These are phyloP conservation scores for Pseudomicrostroma phylloplanum DNA, from an alignment of 1,284 basidiomycete species.

Conservation along the genomic window DNA sequence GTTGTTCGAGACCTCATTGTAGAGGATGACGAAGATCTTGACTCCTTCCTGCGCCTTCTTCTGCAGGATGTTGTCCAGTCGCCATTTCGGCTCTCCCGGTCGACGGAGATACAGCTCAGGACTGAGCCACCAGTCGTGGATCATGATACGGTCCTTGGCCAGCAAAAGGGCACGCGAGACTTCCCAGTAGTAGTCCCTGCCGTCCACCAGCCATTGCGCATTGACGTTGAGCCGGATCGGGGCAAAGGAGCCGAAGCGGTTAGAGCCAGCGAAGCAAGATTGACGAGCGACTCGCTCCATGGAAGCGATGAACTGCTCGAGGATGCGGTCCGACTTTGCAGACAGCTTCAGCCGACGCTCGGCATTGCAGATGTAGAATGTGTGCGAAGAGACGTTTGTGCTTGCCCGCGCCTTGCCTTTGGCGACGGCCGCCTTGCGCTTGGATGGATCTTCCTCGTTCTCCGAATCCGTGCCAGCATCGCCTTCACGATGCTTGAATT, in stretches of 20 bases:
- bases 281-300: conserved; percentile 74
- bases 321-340: conserved; percentile 86
- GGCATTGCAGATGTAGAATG: conserved; percentile 86
- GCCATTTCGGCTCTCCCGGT: conserved; percentile 76
- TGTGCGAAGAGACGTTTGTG: conserved; percentile 61
- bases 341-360: conserved; percentile 82
- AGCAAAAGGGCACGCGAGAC: conserved; percentile 85
- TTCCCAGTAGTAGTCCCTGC: conserved; percentile 59
- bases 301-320: conserved; percentile 93
- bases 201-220: conserved; percentile 98
- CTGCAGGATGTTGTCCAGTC: conserved; percentile 79
- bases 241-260: conserved; percentile 83
- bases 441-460: conserved; percentile 12
- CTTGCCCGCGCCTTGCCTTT: conserved; percentile 27
- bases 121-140: conserved; percentile 51
- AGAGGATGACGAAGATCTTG: conserved; percentile 82
- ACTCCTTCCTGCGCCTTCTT: conserved; percentile 93
- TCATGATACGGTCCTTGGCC: conserved; percentile 66
- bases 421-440: conserved; percentile 9
- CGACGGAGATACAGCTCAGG: conserved; percentile 75
- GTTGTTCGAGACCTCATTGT: conserved; percentile 90
- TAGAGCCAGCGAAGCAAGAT: conserved; percentile 61
- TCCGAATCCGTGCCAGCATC: conserved; percentile 55
- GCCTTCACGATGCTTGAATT: conserved; percentile 19
- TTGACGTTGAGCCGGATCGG: conserved; percentile 87